Evolutionary conservation across 805 yeast species (phyloP), one percentile per base, ranked within the genome.

Genomic region (Barnettozyma sucrosica): DNA sequence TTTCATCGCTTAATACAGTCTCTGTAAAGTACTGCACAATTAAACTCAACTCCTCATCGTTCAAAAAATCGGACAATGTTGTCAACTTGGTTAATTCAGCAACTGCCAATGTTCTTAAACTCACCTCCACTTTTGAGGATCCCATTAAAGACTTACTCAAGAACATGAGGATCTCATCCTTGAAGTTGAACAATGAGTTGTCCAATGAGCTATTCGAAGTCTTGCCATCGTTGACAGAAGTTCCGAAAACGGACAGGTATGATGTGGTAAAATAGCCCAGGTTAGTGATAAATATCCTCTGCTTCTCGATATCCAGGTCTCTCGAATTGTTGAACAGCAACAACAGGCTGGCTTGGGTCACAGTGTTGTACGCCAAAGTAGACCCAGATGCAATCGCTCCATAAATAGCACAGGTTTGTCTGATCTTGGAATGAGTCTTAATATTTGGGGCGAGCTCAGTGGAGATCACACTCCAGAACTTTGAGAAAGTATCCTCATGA

Each of bases 141-240:
- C 84, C 75, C 60, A 83, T 77, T 43, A 90, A 69, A 5, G 87
- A 74, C 57, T 79, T 82, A n/a, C 89, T 80, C 54, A 88, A 63
- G 38, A 83, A 68, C 46, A 81, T 77, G 26, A 89, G 65, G 14
- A 90, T 68, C 36, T 80, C 80, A 56, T 89, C 96, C 51, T 85
- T 81, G 61, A 67, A 76, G 7, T 61, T 54, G 14, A 64, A 54
- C 44, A 86, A 62, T 8, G 71, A 64, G 51, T 73, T 75, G 6
- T 54, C 52, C 9, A 58, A 45, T 2, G 53, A 28, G 28, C 10
- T 41, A 26, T 40, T 38, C 40, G 32, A 6, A 18, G 41, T 19
- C 41, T 25, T 23, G 21, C 46, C 41, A 24, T 30, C 42, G 20
- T 9, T 26, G 18, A 5, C 28, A 10, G 43, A 39, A n/a, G 66